Percentiles rank a stretch among this genome's conserved stretches.
Conservation (phyloP, 176 grass and related monocot genomes). For the Oryza glumipatula region DNA sequence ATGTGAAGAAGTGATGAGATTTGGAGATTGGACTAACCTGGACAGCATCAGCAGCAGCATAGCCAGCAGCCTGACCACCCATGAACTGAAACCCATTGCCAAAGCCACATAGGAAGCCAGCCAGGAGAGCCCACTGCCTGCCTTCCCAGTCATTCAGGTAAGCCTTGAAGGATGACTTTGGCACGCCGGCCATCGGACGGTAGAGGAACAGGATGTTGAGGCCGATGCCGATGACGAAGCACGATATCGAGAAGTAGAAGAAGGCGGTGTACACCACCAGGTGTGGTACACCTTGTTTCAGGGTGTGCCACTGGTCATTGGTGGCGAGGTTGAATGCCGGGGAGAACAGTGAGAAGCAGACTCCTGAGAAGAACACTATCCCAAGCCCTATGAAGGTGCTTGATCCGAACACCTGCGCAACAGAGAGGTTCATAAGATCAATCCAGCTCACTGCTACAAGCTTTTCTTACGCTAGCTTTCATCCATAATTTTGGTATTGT, state of each 20-base stretch:
- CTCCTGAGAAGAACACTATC: slow-evolving; percentile 86
- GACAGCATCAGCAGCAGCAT: slow-evolving; percentile 83
- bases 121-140: slow-evolving; percentile 91
- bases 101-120: slow-evolving; percentile 75
- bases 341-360: slow-evolving; percentile 96
- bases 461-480: neutral
- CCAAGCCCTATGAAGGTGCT: slow-evolving; percentile 70
- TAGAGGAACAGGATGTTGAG: slow-evolving; percentile 91
- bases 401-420: slow-evolving; percentile 57
- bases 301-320: slow-evolving; percentile 88
- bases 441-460: neutral
- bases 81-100: slow-evolving; percentile 58
- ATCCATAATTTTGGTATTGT: neutral
- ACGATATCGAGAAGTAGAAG: slow-evolving; percentile 98
- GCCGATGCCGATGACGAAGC: slow-evolving; percentile 70
- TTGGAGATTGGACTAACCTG: slow-evolving; percentile 55
- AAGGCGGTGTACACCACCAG: slow-evolving; percentile 96
- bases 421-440: neutral
- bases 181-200: slow-evolving; percentile 76
- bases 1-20: neutral
- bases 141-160: slow-evolving; percentile 91
- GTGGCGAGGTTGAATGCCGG: slow-evolving; percentile 94
- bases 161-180: slow-evolving; percentile 71
- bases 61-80: slow-evolving; percentile 74
- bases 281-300: slow-evolving; percentile 75